Base-by-base conservation (phyloP, 805 yeast species). In the Lipomyces starkeyi region DNA sequence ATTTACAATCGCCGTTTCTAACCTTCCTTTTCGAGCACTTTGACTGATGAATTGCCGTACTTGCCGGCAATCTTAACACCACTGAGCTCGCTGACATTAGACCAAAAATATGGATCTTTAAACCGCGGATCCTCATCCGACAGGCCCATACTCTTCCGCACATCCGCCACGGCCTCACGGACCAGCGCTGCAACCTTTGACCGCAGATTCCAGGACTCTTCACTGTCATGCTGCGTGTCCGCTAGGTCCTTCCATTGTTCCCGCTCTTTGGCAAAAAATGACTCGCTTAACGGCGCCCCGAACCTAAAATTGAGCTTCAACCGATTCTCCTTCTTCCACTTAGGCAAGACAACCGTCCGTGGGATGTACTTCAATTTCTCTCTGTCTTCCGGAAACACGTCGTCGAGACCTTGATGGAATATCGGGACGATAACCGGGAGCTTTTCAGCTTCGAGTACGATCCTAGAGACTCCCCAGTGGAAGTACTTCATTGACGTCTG, bases 391-490 rank as follows among this genome's bases (percentile, higher is more conserved):
- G 98, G 97, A 11, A 90, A 88, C 32, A 93, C 85, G 75, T 89
- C 87, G 76, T 94, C 97, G 74, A 94, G 90, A 0, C 99, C 99
- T 61, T 87, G 85, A 4, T 91, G 81, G 75, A 88, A 94, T 20
- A 94, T 89, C 0, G 98, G 98, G 17, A 95, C 87, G 17, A 94
- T 86, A 0, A 93, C 86, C 0, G 99, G 98, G 0, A 94, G 87
- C 67, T 85, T 84, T 0, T 94, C 88, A 9, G 96, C 83, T 77
- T 94, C 99, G 64, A 95, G 79, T 4, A 95, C 83, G 73, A 93
- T 76, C 72, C 99, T 83, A 1, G 97, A 86, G 0, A 93, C 88
- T 0, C 99, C 99, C 98, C 98, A 94, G 76, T 91, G 89, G 83
- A 95, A 94, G 78, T 91, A 94, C 70, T 97, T 83, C 95, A 95